Evolutionary conservation across 164 flowering plant species (phyloP).

Genomic region (Magnolia kwangsiensis): DNA sequence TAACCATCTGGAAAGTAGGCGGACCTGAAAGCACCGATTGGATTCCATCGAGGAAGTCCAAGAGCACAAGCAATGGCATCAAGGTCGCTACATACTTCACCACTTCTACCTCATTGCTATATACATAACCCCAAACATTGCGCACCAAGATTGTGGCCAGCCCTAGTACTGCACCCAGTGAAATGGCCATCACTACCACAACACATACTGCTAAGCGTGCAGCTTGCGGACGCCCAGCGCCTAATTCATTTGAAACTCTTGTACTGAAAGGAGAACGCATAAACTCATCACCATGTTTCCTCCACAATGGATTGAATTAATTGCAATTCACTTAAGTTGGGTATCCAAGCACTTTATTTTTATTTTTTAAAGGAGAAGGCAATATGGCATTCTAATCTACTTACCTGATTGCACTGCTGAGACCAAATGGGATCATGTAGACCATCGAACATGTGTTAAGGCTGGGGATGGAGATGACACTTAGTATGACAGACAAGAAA

Average conservation of each 20-base stretch:
- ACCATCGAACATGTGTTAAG: slow-evolving; percentile 1
- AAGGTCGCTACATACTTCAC: slow-evolving; percentile 35
- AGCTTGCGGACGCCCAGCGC: slow-evolving; percentile 31
- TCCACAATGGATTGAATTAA: background rate
- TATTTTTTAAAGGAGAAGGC: background rate
- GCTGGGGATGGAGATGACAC: background rate
- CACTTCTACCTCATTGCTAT: slow-evolving; percentile 37
- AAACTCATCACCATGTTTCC: background rate
- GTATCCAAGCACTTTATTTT: too few relatives aligned
- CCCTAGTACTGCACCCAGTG: slow-evolving; percentile 18
- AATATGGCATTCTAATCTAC: background rate
- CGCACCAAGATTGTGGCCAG: slow-evolving; percentile 20
- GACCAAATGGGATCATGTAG: slow-evolving; percentile 9
- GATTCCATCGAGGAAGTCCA: slow-evolving; percentile 41
- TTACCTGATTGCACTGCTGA: slow-evolving; percentile 10
- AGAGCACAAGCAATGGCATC: slow-evolving; percentile 42
- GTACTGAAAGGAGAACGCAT: slow-evolving; percentile 18
- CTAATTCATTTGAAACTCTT: slow-evolving; percentile 43
- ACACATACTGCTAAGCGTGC: slow-evolving; percentile 29
- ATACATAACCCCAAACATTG: slow-evolving; percentile 26
- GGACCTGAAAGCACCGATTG: slow-evolving; percentile 56
- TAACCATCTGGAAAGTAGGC: background rate
- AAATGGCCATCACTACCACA: slow-evolving; percentile 15
- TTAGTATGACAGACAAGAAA: background rate
- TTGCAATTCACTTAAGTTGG: too few relatives aligned